Evolutionary conservation across 2,329 filamentous ascomycete genomes (phyloP).

Genomic region (Hypoxylon sp.): DNA sequence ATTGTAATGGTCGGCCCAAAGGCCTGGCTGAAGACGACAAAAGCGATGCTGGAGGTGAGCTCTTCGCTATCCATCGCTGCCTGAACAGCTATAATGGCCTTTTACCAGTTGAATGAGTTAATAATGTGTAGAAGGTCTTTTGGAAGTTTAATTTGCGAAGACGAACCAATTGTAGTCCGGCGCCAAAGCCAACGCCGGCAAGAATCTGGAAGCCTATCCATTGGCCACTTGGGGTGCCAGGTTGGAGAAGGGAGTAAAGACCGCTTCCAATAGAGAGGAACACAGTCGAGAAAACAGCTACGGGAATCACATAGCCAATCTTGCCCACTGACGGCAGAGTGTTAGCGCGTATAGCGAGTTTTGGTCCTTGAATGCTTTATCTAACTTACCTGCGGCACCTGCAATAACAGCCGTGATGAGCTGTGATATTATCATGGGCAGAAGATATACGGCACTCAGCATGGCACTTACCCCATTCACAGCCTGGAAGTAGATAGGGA

Average conservation of each 20-base stretch:
- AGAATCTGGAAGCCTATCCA: conserved; percentile 11
- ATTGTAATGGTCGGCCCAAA: too few relatives aligned
- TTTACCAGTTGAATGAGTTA: background rate
- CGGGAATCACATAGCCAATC: conserved; percentile 2
- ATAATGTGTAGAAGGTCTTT: background rate
- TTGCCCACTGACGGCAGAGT: background rate
- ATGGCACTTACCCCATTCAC: conserved; percentile 1
- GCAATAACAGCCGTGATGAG: background rate
- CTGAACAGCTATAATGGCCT: background rate
- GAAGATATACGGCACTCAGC: conserved; percentile 9
- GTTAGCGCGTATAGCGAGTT: background rate
- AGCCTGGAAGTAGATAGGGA: conserved; percentile 16
- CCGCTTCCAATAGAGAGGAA: conserved; percentile 5
- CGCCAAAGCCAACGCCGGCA: background rate
- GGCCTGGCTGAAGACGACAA: background rate
- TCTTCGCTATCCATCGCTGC: background rate
- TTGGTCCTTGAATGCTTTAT: background rate
- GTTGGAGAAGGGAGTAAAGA: conserved; percentile 5
- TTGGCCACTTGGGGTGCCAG: background rate
- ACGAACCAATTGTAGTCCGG: conserved; percentile 7
- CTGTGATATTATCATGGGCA: conserved; percentile 4
- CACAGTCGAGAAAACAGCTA: background rate
- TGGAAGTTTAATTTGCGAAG: too few relatives aligned
- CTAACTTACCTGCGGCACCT: conserved; percentile 1
- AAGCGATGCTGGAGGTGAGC: conserved; percentile 3